phyloP scores from a whole-genome alignment of 441 rosid species.

The Pelargonium citronellum region DNA sequence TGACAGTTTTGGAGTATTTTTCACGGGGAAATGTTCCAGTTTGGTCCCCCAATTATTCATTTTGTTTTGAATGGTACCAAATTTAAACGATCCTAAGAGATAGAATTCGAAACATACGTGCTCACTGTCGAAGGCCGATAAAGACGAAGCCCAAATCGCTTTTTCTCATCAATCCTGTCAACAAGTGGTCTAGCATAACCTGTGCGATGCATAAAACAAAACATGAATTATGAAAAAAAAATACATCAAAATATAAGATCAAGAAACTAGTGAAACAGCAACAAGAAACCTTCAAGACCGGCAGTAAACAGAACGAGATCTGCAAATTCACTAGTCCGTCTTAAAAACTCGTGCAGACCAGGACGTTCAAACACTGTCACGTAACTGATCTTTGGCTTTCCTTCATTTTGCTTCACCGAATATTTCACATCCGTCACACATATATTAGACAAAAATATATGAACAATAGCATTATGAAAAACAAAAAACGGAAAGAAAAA shows the following conservation, averaged over 20 bases:
- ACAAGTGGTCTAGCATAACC: constrained; percentile 39
- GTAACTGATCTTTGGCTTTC: constrained; percentile 29
- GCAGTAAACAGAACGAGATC: constrained; percentile 36
- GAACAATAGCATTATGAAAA: too few relatives aligned
- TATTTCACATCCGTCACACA: constrained; percentile 6
- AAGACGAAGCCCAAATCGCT: constrained; percentile 24
- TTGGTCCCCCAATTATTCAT: too few relatives aligned
- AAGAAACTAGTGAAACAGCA: neutral
- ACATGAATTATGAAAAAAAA: neutral
- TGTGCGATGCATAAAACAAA: constrained; percentile 12
- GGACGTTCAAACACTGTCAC: constrained; percentile 40
- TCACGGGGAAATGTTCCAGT: too few relatives aligned
- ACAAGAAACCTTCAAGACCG: constrained; percentile 32
- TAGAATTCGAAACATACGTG: constrained; percentile 22
- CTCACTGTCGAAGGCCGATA: constrained; percentile 38
- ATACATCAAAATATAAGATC: neutral
- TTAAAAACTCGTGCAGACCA: constrained; percentile 33
- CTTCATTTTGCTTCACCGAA: constrained; percentile 28
- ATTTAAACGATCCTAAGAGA: too few relatives aligned
- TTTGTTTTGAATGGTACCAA: too few relatives aligned
- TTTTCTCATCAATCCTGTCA: constrained; percentile 32
- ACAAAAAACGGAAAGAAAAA: neutral
- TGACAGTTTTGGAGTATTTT: too few relatives aligned
- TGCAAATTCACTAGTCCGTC: constrained; percentile 26
- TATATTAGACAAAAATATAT: neutral